Base-by-base conservation (phyloP, 305 asterid species). In the Solanum chacoense region DNA sequence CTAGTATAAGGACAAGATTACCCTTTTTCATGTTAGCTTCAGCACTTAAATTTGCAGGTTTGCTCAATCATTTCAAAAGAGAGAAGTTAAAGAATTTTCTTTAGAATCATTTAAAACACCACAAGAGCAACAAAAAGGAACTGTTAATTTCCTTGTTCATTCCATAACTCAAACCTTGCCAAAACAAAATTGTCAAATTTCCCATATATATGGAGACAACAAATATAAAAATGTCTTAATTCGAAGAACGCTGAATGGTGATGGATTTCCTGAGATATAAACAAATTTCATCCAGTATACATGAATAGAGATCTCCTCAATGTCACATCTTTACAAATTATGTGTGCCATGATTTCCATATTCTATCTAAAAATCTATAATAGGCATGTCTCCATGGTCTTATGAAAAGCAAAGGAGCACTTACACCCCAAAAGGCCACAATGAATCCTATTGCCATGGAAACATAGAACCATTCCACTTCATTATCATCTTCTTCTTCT, bases 391-490 rank as follows among this genome's bases (percentile, higher is more conserved):
- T 72, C 84, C 88, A 86, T 16, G 84, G 38, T 36, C 83, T 69
- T 22, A 86, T 55, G 67, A 86, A 55, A 38, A 86, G 28, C 63
- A 86, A 86, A 20, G 83, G 80, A 32, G 31, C 88, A 86, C 13
- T 69, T 37, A 37, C 35, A 74, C 76, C 88, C 88, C 88, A 72
- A 24, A 86, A 72, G 0, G 85, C 74, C 38, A 77, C 89, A 38
- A 45, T 79, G 8, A 74, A 87, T 87, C 89, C 89, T 75, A 87
- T 55, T n/a, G 63, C 89, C 89, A 87, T 87, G 28, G 85, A 40
- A 20, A 76, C 65, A 9, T 74, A 87, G 42, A 87, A 87, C 89
- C 89, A 87, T 8, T 74, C 85, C 77, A 76, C 85, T 74, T 87
- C 89, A 20, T 75, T 32, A 20, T 67, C 77, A 55, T 6, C 69